Base-by-base conservation (phyloP, 2,329 filamentous ascomycete species). In the Ophiostoma montium region DNA sequence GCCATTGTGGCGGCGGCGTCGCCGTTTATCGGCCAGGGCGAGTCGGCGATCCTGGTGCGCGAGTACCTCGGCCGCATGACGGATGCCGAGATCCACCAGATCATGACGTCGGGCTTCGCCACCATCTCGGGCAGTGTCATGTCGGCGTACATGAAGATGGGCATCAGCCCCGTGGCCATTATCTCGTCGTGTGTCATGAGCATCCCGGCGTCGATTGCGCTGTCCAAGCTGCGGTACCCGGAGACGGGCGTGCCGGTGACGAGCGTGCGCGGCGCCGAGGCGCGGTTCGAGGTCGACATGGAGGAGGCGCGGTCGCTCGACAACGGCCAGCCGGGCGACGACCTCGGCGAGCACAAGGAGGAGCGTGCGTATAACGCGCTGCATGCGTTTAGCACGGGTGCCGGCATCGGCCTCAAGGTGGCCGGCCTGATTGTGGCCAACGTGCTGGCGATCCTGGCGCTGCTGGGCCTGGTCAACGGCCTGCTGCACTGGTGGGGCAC, bases 181-280 rank as follows among this genome's bases (percentile, higher is more conserved):
- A 83, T 95, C 27, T 94, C 86, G 2, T 89, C 85, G 8, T 95
- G 88, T 62, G 88, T 95, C 63, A 95, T 95, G 89, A 89, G 84
- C 58, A 95, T 95, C 55, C 89, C 89, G 0, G 88, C 88, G 1
- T 94, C 87, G 3, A 74, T 95, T 13, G 88, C 88, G 46, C 81
- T 92, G 53, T 90, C 84, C 55, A 95, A 95, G 69, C 74, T 95
- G 58, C 83, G 89, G 50, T 95, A 84, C 63, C 89, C 89, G 3
- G 89, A 95, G 67, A 82, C 79, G 3, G 86, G 94, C 63, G 84
- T 90, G 65, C 85, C 86, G 0, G 70, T 94, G 33, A 95, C 88
- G 0, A 82, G 85, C 5, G 82, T 11, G 82, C 90, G 7, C 82
- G 90, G 21, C 13, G 13, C 9, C 12, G 19, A 27, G 6, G 18